Evolutionary conservation across 2,329 filamentous ascomycete genomes (phyloP).

Genomic region (Achaetomium macrosporum): DNA sequence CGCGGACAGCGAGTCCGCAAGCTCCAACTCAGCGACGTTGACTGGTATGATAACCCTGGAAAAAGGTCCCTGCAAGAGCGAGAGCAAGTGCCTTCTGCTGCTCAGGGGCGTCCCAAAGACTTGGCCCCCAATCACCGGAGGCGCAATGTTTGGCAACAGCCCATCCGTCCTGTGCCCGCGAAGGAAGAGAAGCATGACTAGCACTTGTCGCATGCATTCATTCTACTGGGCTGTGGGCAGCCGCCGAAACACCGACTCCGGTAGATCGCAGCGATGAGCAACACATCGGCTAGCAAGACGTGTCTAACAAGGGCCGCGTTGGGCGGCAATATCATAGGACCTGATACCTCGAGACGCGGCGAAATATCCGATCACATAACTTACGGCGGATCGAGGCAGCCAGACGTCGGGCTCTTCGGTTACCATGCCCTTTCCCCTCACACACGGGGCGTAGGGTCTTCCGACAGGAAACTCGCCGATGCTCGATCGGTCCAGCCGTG

Average conservation of each 20-base stretch:
- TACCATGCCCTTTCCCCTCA: no score
- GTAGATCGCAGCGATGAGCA: background rate
- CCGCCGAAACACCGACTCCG: background rate
- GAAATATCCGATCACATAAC: constrained; percentile 3
- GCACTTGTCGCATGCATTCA: constrained; percentile 24
- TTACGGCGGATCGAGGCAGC: background rate
- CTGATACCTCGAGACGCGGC: constrained; percentile 11
- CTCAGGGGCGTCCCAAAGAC: background rate
- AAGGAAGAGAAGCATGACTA: constrained; percentile 21
- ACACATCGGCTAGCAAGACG: background rate
- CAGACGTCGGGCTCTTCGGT: no score
- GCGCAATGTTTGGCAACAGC: constrained; percentile 7
- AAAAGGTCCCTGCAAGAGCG: background rate
- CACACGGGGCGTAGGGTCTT: background rate
- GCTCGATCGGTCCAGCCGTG: background rate
- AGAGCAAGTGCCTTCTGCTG: constrained; percentile 2
- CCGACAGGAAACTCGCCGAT: background rate
- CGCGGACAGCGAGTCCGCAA: constrained; percentile 80
- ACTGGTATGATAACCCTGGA: constrained; percentile 63
- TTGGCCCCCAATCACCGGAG: background rate
- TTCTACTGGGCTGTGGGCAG: constrained; percentile 5
- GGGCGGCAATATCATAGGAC: constrained; percentile 18
- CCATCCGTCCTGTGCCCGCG: constrained; percentile 18
- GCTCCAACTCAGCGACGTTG: constrained; percentile 91
- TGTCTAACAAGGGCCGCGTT: background rate